Conservation (phyloP, 1,139 yeast species). For the Arxiozyma bovina region DNA sequence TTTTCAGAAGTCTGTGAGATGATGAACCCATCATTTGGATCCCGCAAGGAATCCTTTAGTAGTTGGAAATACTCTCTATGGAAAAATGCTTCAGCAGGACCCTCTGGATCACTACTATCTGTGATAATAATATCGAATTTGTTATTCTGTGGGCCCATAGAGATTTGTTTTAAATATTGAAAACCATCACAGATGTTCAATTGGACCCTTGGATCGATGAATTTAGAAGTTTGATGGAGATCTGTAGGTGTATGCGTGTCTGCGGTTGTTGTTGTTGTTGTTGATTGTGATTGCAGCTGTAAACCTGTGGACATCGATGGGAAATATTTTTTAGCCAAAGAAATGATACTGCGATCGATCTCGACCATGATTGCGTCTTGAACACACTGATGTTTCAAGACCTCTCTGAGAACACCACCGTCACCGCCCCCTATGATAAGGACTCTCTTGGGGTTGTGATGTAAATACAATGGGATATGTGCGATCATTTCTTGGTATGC, state of each 20-base stretch:
- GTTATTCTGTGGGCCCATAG: slow-evolving; percentile 31
- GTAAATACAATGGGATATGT: slow-evolving; percentile 79
- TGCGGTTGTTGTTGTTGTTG: slow-evolving; percentile 14
- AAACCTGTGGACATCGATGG: slow-evolving; percentile 74
- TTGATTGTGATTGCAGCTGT: not conserved
- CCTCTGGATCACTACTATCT: slow-evolving; percentile 96
- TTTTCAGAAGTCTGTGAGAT: slow-evolving; percentile 90
- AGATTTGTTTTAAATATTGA: slow-evolving; percentile 49
- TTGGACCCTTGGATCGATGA: slow-evolving; percentile 56
- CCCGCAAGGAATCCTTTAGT: slow-evolving; percentile 56
- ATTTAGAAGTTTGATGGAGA: not conserved
- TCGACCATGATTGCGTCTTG: slow-evolving; percentile 76
- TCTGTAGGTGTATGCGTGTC: no score
- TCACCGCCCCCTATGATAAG: slow-evolving; percentile 94
- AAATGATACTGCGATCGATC: slow-evolving; percentile 80
- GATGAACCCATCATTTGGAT: slow-evolving; percentile 50
- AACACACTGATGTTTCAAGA: slow-evolving; percentile 69
- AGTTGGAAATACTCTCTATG: slow-evolving; percentile 74
- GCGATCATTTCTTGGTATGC: slow-evolving; percentile 93
- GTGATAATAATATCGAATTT: slow-evolving; percentile 84
- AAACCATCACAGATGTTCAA: slow-evolving; percentile 85
- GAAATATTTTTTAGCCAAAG: slow-evolving; percentile 62
- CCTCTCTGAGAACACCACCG: slow-evolving; percentile 90
- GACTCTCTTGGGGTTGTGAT: slow-evolving; percentile 78
- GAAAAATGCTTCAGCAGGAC: slow-evolving; percentile 93